Percentiles rank a stretch among this genome's conserved stretches.
Evolutionary conservation across 352 stramenopile species (phyloP).

Genomic region (Phytophthora palmivora): DNA sequence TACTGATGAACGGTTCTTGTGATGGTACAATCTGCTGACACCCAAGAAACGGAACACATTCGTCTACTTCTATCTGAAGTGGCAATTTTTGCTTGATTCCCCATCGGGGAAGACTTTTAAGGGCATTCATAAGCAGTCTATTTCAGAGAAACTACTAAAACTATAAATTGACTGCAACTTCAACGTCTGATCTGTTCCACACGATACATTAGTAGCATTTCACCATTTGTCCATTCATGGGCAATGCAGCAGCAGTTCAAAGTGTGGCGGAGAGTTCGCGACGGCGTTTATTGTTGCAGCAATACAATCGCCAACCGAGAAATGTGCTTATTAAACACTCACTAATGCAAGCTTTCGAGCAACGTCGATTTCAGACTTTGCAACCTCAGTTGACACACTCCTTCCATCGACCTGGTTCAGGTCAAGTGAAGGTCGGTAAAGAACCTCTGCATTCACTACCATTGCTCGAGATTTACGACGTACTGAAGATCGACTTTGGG

Average conservation of each 20-base stretch:
- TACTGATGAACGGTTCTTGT: conserved; percentile 74
- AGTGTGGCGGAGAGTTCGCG: conserved; percentile 42
- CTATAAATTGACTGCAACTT: conserved; percentile 20
- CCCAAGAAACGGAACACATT: conserved; percentile 81
- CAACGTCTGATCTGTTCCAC: conserved; percentile 12
- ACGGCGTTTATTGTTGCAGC: conserved; percentile 41
- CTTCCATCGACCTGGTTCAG: background rate
- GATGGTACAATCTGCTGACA: conserved; percentile 82
- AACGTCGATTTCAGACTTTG: conserved; percentile 22
- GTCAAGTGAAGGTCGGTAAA: background rate
- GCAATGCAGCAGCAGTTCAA: conserved; percentile 44
- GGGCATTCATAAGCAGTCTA: too few relatives aligned
- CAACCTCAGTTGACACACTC: conserved; percentile 7
- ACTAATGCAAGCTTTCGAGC: conserved; percentile 36
- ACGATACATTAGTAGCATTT: conserved; percentile 19
- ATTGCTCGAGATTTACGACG: conserved; percentile 39
- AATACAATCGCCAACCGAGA: conserved; percentile 39
- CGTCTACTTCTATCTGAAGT: conserved; percentile 56
- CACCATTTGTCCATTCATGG: conserved; percentile 33
- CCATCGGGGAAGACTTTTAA: conserved; percentile 33
- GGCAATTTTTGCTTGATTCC: conserved; percentile 76
- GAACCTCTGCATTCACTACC: conserved; percentile 19
- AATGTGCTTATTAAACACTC: conserved; percentile 35
- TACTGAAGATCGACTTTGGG: conserved; percentile 36
- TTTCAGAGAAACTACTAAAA: background rate